Percentiles rank a stretch among this genome's conserved stretches.
Evolutionary conservation across 1,284 basidiomycete genomes (phyloP).

Genomic region (Trametes hirsuta): DNA sequence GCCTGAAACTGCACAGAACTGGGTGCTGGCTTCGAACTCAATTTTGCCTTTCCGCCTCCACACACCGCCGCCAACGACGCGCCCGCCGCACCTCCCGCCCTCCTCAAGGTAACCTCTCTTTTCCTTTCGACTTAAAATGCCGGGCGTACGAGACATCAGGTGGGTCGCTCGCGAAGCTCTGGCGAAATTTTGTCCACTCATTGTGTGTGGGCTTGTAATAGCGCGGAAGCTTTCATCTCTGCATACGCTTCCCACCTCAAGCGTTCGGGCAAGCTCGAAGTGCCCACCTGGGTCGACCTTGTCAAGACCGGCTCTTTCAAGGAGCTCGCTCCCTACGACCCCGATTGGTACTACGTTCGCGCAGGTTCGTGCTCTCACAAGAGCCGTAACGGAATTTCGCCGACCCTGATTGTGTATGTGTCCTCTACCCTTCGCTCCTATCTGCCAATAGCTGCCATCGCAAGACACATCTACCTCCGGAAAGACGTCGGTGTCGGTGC

Average conservation of each 20-base stretch:
- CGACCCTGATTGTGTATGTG: neutral
- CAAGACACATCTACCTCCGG: conserved; percentile 99
- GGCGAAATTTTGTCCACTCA: neutral
- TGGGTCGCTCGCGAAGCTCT: conserved; percentile 39
- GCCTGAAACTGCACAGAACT: conserved; percentile 40
- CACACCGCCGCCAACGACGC: conserved; percentile 39
- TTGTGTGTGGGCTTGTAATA: conserved; percentile 35
- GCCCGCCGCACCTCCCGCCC: conserved; percentile 47
- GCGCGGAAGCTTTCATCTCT: conserved; percentile 88
- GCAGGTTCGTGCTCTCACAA: conserved; percentile 67
- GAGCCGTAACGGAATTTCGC: neutral
- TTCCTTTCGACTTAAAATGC: conserved; percentile 63
- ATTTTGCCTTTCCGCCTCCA: conserved; percentile 42
- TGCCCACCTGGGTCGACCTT: conserved; percentile 98
- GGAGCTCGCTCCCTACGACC: conserved; percentile 98
- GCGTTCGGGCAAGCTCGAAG: conserved; percentile 97
- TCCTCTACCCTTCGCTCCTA: neutral
- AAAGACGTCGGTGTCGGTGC: conserved; percentile 98
- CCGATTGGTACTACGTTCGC: conserved; percentile 99
- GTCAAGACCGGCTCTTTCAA: conserved; percentile 99
- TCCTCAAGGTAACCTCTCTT: conserved; percentile 46
- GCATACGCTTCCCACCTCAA: conserved; percentile 95
- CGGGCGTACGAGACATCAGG: conserved; percentile 92
- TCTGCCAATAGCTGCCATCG: conserved; percentile 78
- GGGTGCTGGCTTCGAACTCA: conserved; percentile 39